Percentiles rank a stretch among this genome's conserved stretches.
Conservation (phyloP, 1,284 basidiomycete species). For the Amylostereum areolatum region DNA sequence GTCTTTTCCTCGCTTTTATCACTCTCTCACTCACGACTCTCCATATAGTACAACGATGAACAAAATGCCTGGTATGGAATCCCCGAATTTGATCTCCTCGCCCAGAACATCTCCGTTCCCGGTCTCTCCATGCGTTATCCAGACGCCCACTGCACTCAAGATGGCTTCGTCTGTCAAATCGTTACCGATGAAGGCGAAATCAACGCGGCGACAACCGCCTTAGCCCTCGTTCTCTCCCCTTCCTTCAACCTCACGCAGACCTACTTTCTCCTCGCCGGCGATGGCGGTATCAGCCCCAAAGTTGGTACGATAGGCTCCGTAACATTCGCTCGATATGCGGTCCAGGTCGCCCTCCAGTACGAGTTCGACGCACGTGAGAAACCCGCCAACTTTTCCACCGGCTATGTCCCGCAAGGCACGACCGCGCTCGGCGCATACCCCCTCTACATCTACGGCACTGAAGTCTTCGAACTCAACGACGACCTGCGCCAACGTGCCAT, state of each 20-base stretch:
- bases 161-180: constrained; percentile 33
- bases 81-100: constrained; percentile 26
- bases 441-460: constrained; percentile 37
- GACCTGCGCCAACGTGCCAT: constrained; percentile 33
- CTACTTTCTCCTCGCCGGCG: constrained; percentile 43
- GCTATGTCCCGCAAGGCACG: constrained; percentile 34
- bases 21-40: no score
- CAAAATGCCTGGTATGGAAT: constrained; percentile 6
- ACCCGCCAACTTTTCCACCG: constrained; percentile 35
- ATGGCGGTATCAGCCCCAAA: constrained; percentile 39
- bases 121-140: constrained; percentile 41
- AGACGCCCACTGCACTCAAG: constrained; percentile 32
- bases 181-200: constrained; percentile 36
- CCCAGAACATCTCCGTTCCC: constrained; percentile 32
- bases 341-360: constrained; percentile 39
- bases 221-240: constrained; percentile 28
- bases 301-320: constrained; percentile 35
- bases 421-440: constrained; percentile 26
- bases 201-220: constrained; percentile 38
- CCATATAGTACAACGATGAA: not conserved
- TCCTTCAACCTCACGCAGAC: constrained; percentile 37
- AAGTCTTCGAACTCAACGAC: constrained; percentile 46
- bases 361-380: constrained; percentile 42
- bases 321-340: constrained; percentile 37
- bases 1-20: not conserved